Evolutionary conservation across 306 rosid species (phyloP).

Genomic region (Lagenaria siceraria): DNA sequence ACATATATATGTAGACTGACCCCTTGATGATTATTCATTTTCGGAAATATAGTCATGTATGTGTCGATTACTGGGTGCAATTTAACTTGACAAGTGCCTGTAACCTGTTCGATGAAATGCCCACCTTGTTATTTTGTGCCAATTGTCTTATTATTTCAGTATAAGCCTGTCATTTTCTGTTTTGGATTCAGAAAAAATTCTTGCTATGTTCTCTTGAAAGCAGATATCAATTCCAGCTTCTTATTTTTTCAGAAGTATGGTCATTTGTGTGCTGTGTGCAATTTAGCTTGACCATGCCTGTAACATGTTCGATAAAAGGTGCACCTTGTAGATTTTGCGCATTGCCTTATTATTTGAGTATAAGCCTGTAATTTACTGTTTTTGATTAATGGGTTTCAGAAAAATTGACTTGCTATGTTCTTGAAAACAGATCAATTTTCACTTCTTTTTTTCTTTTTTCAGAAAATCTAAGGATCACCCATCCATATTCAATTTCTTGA

Average conservation of each 20-base stretch:
- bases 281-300: background rate
- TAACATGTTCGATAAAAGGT: constrained; percentile 12
- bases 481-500: background rate
- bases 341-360: background rate
- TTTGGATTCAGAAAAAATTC: background rate
- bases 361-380: background rate
- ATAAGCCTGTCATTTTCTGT: background rate
- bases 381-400: background rate
- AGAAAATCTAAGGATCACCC: background rate
- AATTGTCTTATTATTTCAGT: background rate
- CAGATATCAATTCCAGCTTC: background rate
- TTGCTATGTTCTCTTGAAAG: background rate
- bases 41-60: background rate
- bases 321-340: background rate
- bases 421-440: background rate
- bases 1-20: background rate
- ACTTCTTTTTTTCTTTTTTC: background rate
- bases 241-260: background rate
- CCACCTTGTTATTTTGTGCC: background rate
- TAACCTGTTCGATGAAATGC: constrained; percentile 10
- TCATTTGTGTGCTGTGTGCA: background rate
- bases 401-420: background rate
- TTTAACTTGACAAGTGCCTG: background rate
- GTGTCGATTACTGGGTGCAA: background rate
- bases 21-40: background rate